These are phyloP conservation scores for Beauveria scarabaeidicola DNA, from an alignment of 2,329 filamentous ascomycete genomes.

Conservation along the genomic window DNA sequence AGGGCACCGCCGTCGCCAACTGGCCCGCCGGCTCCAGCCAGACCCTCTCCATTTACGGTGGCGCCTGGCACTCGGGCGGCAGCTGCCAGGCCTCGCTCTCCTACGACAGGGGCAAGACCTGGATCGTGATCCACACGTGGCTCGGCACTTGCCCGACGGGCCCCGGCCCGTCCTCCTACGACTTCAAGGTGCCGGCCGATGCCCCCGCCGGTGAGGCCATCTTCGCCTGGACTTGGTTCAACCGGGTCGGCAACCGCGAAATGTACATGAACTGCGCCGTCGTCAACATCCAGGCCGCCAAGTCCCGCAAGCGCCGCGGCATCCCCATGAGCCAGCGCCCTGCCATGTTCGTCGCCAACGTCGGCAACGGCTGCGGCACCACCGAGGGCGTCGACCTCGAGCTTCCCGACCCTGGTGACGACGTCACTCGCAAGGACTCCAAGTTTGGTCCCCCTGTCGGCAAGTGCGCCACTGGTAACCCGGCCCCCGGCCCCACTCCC, in stretches of 20 bases:
- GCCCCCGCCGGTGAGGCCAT: slow-evolving; percentile 54
- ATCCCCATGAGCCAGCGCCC: slow-evolving; percentile 48
- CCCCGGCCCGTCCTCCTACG: slow-evolving; percentile 39
- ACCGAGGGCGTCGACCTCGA: slow-evolving; percentile 47
- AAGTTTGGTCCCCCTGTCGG: slow-evolving; percentile 16
- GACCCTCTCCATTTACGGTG: slow-evolving; percentile 55
- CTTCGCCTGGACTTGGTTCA: slow-evolving; percentile 72
- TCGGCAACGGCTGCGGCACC: slow-evolving; percentile 29
- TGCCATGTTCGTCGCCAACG: slow-evolving; percentile 62
- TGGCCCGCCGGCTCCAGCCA: slow-evolving; percentile 56
- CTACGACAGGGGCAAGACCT: slow-evolving; percentile 61
- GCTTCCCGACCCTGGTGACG: slow-evolving; percentile 58
- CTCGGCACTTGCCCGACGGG: slow-evolving; percentile 44
- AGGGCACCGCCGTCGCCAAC: slow-evolving; percentile 46
- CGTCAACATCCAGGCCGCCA: slow-evolving; percentile 47
- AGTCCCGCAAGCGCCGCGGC: slow-evolving; percentile 24
- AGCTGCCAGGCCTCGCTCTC: slow-evolving; percentile 70
- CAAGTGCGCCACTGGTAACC: slow-evolving; percentile 7
- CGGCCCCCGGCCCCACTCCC: slow-evolving; percentile 9
- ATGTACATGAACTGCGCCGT: slow-evolving; percentile 76
- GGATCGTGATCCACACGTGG: slow-evolving; percentile 57
- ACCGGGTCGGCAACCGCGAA: slow-evolving; percentile 33
- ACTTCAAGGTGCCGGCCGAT: slow-evolving; percentile 58
- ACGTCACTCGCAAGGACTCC: slow-evolving; percentile 27
- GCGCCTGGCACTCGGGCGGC: slow-evolving; percentile 57